A percentile compares a stretch with the other conserved stretches of the same genome.
These are phyloP conservation scores for Aureobasidium leucospermi DNA, from an alignment of 2,329 filamentous ascomycete genomes.

Conservation along the genomic window DNA sequence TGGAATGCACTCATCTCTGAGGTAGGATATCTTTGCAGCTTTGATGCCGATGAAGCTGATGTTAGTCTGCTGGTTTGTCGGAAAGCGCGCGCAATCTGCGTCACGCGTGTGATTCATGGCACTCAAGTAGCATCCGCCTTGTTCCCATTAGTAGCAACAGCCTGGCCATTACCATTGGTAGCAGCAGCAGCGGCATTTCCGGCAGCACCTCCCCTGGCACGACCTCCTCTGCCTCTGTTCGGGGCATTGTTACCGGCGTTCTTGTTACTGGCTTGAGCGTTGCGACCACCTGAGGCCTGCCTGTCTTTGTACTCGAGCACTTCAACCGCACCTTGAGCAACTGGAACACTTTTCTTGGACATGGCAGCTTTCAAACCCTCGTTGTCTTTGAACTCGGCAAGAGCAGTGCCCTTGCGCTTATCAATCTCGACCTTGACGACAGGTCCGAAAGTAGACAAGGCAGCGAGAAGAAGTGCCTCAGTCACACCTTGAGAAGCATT, in stretches of 20 bases:
- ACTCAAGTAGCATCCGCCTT: constrained; percentile 11
- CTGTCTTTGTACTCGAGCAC: constrained; percentile 72
- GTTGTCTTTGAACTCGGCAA: constrained; percentile 76
- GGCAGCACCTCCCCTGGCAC: constrained; percentile 13
- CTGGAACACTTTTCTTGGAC: constrained; percentile 68
- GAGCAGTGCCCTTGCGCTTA: constrained; percentile 89
- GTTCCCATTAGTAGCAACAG: neutral
- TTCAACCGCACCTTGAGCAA: constrained; percentile 80
- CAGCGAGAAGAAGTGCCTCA: constrained; percentile 66
- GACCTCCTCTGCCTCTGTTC: constrained; percentile 10
- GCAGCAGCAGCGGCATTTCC: constrained; percentile 14
- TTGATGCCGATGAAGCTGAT: neutral
- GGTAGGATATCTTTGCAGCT: neutral
- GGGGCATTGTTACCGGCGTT: neutral
- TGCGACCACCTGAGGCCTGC: constrained; percentile 14
- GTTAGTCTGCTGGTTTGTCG: neutral
- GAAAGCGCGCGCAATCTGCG: neutral
- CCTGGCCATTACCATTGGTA: constrained; percentile 1
- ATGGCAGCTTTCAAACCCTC: constrained; percentile 70
- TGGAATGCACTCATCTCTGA: neutral
- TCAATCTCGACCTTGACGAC: constrained; percentile 84
- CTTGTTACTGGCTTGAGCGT: constrained; percentile 14
- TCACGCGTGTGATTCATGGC: neutral
- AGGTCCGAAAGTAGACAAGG: constrained; percentile 65
- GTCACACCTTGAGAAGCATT: constrained; percentile 90